Conservation (phyloP, 2,329 filamentous ascomycete genomes). For the Verticillium albo-atrum region DNA sequence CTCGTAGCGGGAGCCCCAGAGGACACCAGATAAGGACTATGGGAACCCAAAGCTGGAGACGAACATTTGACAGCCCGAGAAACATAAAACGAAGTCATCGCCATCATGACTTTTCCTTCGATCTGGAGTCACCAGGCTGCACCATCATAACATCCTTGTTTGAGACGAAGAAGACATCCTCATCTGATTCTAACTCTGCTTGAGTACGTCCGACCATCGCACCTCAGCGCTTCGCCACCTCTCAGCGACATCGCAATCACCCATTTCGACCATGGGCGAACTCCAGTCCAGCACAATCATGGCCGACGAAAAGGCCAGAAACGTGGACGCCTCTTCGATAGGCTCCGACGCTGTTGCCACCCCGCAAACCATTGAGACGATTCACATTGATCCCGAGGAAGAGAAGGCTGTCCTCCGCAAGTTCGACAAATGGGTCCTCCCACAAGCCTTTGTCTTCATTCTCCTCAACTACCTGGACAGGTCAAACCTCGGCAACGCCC, state of each 20-base stretch:
- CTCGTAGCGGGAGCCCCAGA: not conserved
- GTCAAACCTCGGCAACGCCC: conserved; percentile 48
- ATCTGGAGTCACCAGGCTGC: not conserved
- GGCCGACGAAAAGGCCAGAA: not conserved
- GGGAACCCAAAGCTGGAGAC: not conserved
- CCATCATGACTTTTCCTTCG: not conserved
- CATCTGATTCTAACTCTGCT: not conserved
- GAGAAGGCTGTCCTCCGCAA: conserved; percentile 35
- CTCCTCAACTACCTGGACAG: conserved; percentile 52
- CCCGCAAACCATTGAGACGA: not conserved
- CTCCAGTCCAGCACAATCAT: not conserved
- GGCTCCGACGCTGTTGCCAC: not conserved
- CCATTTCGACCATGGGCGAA: not conserved
- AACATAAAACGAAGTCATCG: not conserved
- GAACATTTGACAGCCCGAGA: not conserved
- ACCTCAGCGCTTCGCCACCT: not conserved
- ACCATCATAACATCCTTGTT: not conserved
- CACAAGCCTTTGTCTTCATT: conserved; percentile 44
- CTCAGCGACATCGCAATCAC: not conserved
- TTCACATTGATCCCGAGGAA: not conserved
- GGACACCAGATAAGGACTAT: not conserved
- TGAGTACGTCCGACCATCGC: not conserved
- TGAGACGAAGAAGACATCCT: not conserved
- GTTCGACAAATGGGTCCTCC: conserved; percentile 46
- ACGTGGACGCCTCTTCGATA: not conserved